phyloP scores from a whole-genome alignment of 2,329 filamentous ascomycete genomes.

The Talaromyces albobiverticillius region DNA sequence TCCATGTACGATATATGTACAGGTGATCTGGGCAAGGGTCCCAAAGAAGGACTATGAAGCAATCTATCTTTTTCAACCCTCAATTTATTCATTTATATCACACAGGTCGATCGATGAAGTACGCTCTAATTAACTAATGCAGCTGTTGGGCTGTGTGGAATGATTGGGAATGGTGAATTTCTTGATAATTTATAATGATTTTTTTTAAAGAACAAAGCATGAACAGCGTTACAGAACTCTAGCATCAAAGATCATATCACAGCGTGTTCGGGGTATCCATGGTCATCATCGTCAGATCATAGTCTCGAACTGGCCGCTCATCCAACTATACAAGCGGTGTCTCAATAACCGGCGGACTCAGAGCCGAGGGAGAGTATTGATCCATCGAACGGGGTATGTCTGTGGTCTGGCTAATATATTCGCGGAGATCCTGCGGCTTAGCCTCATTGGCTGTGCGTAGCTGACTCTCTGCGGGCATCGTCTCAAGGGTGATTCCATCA shows the following conservation, averaged over 20 bases:
- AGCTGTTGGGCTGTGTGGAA: neutral
- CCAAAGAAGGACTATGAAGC: neutral
- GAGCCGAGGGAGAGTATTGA: slow-evolving; percentile 14
- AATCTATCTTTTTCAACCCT: neutral
- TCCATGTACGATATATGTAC: slow-evolving; percentile 17
- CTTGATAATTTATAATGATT: neutral
- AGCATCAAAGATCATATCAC: neutral
- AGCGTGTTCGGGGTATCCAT: slow-evolving; percentile 3
- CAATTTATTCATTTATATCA: neutral
- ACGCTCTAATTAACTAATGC: slow-evolving; percentile 5
- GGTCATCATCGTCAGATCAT: slow-evolving; percentile 11
- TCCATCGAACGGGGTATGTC: slow-evolving; percentile 10
- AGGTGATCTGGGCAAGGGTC: slow-evolving; percentile 3
- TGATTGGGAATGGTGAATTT: neutral
- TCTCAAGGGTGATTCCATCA: slow-evolving; percentile 40
- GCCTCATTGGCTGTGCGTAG: slow-evolving; percentile 7
- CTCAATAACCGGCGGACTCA: slow-evolving; percentile 16
- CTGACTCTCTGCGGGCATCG: slow-evolving; percentile 12
- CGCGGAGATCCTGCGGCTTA: neutral
- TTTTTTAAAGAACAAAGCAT: neutral
- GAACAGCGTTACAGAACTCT: neutral
- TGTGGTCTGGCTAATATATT: slow-evolving; percentile 3
- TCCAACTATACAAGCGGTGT: slow-evolving; percentile 12
- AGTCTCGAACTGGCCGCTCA: neutral
- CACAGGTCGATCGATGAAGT: neutral